Base-by-base conservation (phyloP, 176 grass and related monocot species). In the Poa annua region DNA sequence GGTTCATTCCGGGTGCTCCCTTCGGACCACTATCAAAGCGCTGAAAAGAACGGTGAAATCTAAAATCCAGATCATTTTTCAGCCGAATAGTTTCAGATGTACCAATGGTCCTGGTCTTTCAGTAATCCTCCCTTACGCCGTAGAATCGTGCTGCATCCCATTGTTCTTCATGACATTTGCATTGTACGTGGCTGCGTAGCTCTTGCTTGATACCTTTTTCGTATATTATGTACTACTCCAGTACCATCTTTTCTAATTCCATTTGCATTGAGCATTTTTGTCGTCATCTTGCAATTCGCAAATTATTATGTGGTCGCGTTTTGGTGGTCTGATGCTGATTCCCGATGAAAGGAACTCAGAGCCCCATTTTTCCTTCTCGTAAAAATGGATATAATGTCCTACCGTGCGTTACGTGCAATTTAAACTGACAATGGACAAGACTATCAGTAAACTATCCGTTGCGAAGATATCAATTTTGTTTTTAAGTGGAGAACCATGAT, bases 1-100 rank as follows among this genome's bases (percentile, higher is more conserved):
- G 44, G 57, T 62, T 88, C 74, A 5, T 88, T 90, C 24, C 29
- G 39, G 5, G 36, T 88, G 62, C 24, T 83, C 44, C 65, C 74
- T 76, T 70, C 82, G 2, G 88, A 64, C 33, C 62, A 78, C 4
- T 81, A 78, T 17, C 35, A 26, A 41, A 47, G 19, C 29, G 83
- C 19, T 77, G 8, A 29, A 22, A 78, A 79, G 74, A 85, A 83
- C 5, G 82, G 66, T 2, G 67, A 75, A 19, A 82, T 66, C 57
- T 88, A 64, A 73, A 12, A 74, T 55, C 12, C 42, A 61, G 55
- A 74, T 66, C 20, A 45, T 82, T 82, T n/a, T 64, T 24, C 1
- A 9, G 13, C 48, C 3, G 19, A 5, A 16, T 35, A 41, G 12
- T 41, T 78, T 62, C 65, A 35, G 72, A 77, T 70, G 38, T 59